These are phyloP conservation scores for Penicillium cataractarum DNA, from an alignment of 495 filamentous ascomycete species.

Conservation along the genomic window DNA sequence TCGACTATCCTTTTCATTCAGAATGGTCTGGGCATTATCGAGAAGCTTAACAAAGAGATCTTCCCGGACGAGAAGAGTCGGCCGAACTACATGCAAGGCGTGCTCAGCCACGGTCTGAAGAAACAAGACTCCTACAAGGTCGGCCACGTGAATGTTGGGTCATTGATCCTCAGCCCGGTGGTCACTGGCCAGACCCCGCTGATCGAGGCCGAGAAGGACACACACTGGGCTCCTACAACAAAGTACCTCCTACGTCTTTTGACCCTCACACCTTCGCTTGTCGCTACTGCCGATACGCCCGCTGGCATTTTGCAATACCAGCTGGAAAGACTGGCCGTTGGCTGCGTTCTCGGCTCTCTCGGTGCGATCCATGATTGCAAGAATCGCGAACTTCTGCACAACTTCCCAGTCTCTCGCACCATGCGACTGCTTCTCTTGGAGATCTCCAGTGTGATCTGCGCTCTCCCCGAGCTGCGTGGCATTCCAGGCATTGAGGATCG, in stretches of 20 bases:
- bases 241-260: slow-evolving; percentile 55
- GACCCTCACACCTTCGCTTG: slow-evolving; percentile 52
- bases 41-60: slow-evolving; percentile 66
- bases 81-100: slow-evolving; percentile 76
- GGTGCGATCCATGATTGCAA: slow-evolving; percentile 71
- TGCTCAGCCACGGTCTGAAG: slow-evolving; percentile 68
- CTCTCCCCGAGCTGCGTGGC: slow-evolving; percentile 67
- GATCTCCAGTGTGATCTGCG: slow-evolving; percentile 63
- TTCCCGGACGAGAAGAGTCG: slow-evolving; percentile 66
- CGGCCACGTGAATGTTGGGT: slow-evolving; percentile 64
- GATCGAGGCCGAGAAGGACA: slow-evolving; percentile 23
- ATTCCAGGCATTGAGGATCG: slow-evolving; percentile 60
- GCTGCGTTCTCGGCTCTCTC: slow-evolving; percentile 79
- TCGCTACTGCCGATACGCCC: slow-evolving; percentile 49
- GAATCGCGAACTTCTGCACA: slow-evolving; percentile 74
- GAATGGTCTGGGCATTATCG: slow-evolving; percentile 79
- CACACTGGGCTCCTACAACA: slow-evolving; percentile 44
- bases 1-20: slow-evolving; percentile 83
- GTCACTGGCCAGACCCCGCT: slow-evolving; percentile 25
- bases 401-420: slow-evolving; percentile 56
- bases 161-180: slow-evolving; percentile 61
- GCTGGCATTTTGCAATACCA: slow-evolving; percentile 57
- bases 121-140: slow-evolving; percentile 60
- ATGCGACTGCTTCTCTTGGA: slow-evolving; percentile 69
- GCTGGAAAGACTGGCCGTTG: slow-evolving; percentile 80